Percentiles rank a stretch among this genome's conserved stretches.
These are phyloP conservation scores for Gossypioides kirkii DNA, from an alignment of 345 rosid species.

Conservation along the genomic window DNA sequence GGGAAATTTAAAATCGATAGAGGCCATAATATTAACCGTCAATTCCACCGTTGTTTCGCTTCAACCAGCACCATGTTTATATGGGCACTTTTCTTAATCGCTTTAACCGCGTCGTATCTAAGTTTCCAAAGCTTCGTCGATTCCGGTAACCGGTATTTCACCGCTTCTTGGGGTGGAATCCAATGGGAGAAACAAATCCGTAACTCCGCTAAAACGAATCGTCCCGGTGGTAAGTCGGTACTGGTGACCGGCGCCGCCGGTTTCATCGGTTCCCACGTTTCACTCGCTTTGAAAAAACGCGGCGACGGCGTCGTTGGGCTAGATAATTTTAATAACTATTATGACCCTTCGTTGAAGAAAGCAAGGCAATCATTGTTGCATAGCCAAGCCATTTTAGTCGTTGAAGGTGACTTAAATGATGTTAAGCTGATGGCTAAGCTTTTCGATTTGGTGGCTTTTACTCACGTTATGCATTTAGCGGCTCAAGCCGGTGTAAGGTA, in stretches of 20 bases:
- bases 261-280: conserved; percentile 70
- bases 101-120: conserved; percentile 77
- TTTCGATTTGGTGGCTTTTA: conserved; percentile 66
- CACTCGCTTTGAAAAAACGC: conserved; percentile 52
- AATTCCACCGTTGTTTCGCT: conserved; percentile 71
- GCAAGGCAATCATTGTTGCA: conserved; percentile 38
- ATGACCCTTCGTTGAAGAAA: conserved; percentile 62
- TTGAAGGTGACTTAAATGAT: conserved; percentile 71
- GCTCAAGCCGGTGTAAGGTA: conserved; percentile 85
- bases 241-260: conserved; percentile 80
- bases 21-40: conserved; percentile 43
- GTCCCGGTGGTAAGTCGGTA: conserved; percentile 57
- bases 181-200: conserved; percentile 76
- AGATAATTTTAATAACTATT: conserved; percentile 69
- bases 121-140: conserved; percentile 73
- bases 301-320: conserved; percentile 82
- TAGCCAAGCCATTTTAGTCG: conserved; percentile 44
- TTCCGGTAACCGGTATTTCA: conserved; percentile 57
- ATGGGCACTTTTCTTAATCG: conserved; percentile 84
- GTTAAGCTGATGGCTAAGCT: conserved; percentile 48
- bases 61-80: conserved; percentile 84
- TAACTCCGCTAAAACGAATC: conserved; percentile 53
- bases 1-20: conserved; percentile 85
- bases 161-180: conserved; percentile 66
- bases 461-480: conserved; percentile 82